Conservation (phyloP, 1,284 basidiomycete species). For the Irpex sp. region DNA sequence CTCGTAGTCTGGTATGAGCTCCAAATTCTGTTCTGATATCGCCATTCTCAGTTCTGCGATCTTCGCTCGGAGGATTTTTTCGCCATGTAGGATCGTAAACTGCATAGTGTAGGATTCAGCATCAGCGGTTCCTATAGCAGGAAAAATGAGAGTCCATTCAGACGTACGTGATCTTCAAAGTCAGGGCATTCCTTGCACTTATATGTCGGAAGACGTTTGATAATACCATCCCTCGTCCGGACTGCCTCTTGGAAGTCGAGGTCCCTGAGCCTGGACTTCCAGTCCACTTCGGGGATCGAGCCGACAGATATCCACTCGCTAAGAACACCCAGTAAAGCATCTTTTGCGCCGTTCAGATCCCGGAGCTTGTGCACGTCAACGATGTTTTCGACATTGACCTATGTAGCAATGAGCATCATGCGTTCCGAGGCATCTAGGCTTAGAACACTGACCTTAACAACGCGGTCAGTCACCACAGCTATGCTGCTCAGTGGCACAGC, state of each 20-base stretch:
- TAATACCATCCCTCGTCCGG: conserved; percentile 50
- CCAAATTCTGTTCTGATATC: conserved; percentile 94
- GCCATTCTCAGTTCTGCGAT: conserved; percentile 74
- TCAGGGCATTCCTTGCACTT: conserved; percentile 54
- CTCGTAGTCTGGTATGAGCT: conserved; percentile 95
- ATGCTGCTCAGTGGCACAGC: conserved; percentile 74
- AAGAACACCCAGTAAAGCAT: conserved; percentile 43
- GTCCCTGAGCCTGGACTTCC: conserved; percentile 76
- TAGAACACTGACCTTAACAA: conserved; percentile 55
- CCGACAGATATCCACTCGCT: conserved; percentile 46
- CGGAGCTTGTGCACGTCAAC: conserved; percentile 64
- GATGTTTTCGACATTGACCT: conserved; percentile 68
- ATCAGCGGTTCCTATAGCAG: no score
- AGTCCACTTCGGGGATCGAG: conserved; percentile 73
- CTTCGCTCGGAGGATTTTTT: conserved; percentile 67
- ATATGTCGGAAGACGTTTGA: conserved; percentile 36
- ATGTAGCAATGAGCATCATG: conserved; percentile 6
- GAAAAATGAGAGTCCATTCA: no score
- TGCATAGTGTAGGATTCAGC: conserved; percentile 25
- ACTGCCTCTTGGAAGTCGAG: conserved; percentile 91
- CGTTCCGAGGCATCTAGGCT: no score
- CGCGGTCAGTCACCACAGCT: conserved; percentile 64
- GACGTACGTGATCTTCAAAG: conserved; percentile 66
- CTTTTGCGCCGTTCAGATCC: conserved; percentile 50
- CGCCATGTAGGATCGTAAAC: conserved; percentile 73